Percentiles rank a stretch among this genome's conserved stretches.
These are phyloP conservation scores for Boletellus emodensis DNA, from an alignment of 768 basidiomycete species.

Conservation along the genomic window DNA sequence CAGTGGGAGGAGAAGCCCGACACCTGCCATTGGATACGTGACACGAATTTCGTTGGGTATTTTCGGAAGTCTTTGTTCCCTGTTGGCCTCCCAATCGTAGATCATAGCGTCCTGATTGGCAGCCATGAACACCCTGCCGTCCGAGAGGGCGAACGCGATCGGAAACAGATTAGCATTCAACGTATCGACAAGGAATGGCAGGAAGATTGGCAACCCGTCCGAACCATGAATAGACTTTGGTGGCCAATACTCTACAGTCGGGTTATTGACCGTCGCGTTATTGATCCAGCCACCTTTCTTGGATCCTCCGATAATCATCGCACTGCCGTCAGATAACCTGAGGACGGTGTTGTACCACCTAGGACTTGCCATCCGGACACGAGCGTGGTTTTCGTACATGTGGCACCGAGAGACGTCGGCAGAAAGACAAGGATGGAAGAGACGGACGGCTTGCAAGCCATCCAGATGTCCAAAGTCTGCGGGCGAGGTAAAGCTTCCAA, in stretches of 20 bases:
- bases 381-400: slow-evolving; percentile 61
- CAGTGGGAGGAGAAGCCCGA: slow-evolving; percentile 69
- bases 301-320: slow-evolving; percentile 79
- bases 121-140: slow-evolving; percentile 68
- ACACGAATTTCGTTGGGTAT: slow-evolving; percentile 78
- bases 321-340: slow-evolving; percentile 72
- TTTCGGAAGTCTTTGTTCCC: slow-evolving; percentile 56
- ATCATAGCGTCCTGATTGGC: slow-evolving; percentile 78
- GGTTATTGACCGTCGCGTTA: slow-evolving; percentile 75
- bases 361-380: slow-evolving; percentile 68
- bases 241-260: slow-evolving; percentile 78
- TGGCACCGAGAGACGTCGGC: slow-evolving; percentile 47
- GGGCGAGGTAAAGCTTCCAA: slow-evolving; percentile 56
- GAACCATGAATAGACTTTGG: slow-evolving; percentile 68
- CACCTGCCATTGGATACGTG: slow-evolving; percentile 81
- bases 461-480: slow-evolving; percentile 74
- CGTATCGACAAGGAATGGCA: slow-evolving; percentile 64
- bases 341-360: slow-evolving; percentile 79
- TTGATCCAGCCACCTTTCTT: slow-evolving; percentile 85
- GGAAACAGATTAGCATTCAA: slow-evolving; percentile 83
- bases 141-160: slow-evolving; percentile 67
- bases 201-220: slow-evolving; percentile 60
- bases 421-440: slow-evolving; percentile 64
- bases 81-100: slow-evolving; percentile 68
- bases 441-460: slow-evolving; percentile 69